Percentiles rank a stretch among this genome's conserved stretches.
These are phyloP conservation scores for Acacia acuminata DNA, from an alignment of 306 rosid species.

Conservation along the genomic window DNA sequence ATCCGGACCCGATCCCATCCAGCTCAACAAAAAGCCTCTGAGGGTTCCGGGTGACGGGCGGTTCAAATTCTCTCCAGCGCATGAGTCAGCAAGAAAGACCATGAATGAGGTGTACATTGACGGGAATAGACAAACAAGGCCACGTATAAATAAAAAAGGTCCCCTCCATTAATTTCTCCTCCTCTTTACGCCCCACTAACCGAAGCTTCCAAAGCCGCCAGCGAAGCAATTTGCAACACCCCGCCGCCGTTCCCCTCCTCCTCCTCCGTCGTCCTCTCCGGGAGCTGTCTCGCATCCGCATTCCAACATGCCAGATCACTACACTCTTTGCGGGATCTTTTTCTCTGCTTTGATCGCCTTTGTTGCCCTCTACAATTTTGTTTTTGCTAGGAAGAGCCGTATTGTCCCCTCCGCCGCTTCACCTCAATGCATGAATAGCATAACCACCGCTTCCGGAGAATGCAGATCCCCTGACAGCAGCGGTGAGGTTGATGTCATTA, in stretches of 20 bases:
- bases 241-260: conserved; percentile 10
- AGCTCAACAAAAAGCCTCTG: no score
- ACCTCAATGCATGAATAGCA: conserved; percentile 38
- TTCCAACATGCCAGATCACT: conserved; percentile 54
- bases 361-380: conserved; percentile 39
- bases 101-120: background rate
- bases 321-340: conserved; percentile 53
- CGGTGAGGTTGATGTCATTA: conserved; percentile 60
- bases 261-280: conserved; percentile 15
- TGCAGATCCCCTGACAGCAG: conserved; percentile 50
- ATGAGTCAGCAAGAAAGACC: no score
- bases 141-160: background rate
- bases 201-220: background rate
- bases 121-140: background rate
- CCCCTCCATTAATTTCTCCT: background rate
- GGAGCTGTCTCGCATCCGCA: conserved; percentile 32
- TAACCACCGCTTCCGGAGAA: conserved; percentile 51
- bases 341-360: conserved; percentile 40
- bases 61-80: no score
- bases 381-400: conserved; percentile 27
- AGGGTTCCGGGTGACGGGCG: no score
- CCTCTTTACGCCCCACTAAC: background rate
- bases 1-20: no score
- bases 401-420: conserved; percentile 29
- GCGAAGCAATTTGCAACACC: conserved; percentile 14